A percentile compares a stretch with the other conserved stretches of the same genome.
Evolutionary conservation across 192 early-diverging fungal genomes (phyloP).

Genomic region (Kappamyces sp.): DNA sequence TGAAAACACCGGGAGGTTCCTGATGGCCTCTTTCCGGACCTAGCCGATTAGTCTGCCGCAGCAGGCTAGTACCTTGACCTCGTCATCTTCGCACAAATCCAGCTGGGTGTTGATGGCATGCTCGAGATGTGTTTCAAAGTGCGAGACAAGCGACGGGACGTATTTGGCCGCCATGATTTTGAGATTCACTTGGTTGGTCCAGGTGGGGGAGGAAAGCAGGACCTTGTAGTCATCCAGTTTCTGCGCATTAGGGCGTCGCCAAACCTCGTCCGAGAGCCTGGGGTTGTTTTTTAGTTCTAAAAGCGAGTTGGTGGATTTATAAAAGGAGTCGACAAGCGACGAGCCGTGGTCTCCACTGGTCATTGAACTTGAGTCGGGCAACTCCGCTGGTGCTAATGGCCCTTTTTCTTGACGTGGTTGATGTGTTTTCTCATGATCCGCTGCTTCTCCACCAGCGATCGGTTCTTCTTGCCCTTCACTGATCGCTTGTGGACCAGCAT

Average conservation of each 20-base stretch:
- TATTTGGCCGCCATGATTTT: constrained; percentile 1
- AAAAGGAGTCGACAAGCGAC: neutral
- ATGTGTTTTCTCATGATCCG: constrained; percentile 39
- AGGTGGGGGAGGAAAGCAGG: neutral
- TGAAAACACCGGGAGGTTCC: constrained; percentile 3
- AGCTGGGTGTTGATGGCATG: neutral
- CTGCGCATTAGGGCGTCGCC: no score
- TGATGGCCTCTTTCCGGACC: constrained; percentile 5
- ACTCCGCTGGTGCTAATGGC: constrained; percentile 1
- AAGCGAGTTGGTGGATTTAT: neutral
- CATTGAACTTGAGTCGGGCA: neutral
- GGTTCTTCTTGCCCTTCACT: constrained; percentile 46
- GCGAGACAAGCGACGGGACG: neutral
- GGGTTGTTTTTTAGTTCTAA: neutral
- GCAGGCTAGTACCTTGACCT: neutral
- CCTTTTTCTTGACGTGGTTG: constrained; percentile 44
- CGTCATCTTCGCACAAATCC: constrained; percentile 12
- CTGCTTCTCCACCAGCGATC: constrained; percentile 43
- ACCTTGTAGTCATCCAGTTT: no score
- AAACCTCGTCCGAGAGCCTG: no score
- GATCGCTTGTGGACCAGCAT: constrained; percentile 94
- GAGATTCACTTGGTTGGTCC: neutral
- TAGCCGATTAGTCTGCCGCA: neutral
- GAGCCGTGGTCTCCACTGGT: neutral
- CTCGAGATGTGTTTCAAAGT: neutral